Percentiles rank a stretch among this genome's conserved stretches.
Conservation (phyloP, 2,329 filamentous ascomycete species). For the Aspergillus aculeatus region DNA sequence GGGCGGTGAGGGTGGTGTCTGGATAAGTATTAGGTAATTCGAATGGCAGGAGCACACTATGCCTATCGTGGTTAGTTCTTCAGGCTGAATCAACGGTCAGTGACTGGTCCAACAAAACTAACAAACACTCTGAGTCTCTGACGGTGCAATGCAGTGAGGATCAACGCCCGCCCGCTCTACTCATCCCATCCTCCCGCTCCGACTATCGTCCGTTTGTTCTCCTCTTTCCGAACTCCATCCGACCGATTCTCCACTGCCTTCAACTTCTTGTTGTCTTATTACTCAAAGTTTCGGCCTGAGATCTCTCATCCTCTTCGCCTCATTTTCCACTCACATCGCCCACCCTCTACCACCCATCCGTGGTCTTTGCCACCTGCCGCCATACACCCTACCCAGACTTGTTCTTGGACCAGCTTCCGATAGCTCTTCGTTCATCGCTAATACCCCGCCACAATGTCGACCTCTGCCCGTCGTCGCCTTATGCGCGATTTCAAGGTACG, state of each 20-base stretch:
- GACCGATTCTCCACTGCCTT: background rate
- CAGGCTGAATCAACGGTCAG: too few relatives aligned
- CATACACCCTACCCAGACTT: background rate
- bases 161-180: background rate
- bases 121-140: too few relatives aligned
- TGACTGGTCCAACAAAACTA: background rate
- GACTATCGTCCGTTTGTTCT: background rate
- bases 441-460: conserved; percentile 66
- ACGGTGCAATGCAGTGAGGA: too few relatives aligned
- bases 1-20: background rate
- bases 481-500: conserved; percentile 99
- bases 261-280: background rate
- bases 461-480: conserved; percentile 87
- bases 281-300: background rate
- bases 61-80: background rate
- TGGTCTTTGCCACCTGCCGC: background rate
- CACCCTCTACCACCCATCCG: background rate
- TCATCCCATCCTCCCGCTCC: background rate
- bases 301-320: background rate
- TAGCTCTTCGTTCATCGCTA: conserved; percentile 22
- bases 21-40: background rate
- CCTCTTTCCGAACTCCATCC: background rate
- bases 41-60: background rate
- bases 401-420: conserved; percentile 8
- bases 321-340: background rate